Percentiles rank a stretch among this genome's conserved stretches.
Conservation (phyloP, 805 yeast genomes). For the Starmera pachycereana region DNA sequence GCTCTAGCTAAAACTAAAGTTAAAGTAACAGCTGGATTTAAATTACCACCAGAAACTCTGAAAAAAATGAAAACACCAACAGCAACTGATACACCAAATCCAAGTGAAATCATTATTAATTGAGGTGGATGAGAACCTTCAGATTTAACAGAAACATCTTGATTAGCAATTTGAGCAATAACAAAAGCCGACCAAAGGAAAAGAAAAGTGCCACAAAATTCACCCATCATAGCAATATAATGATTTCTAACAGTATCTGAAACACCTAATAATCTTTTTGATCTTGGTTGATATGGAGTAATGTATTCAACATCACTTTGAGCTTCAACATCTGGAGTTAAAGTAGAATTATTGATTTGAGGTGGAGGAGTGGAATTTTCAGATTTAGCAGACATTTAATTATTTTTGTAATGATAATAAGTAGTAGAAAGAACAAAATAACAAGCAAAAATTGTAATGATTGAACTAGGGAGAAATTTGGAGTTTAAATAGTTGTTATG, state of each 20-base stretch:
- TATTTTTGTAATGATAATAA: no score
- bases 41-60: conserved; percentile 80
- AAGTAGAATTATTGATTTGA: no score
- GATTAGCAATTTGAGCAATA: conserved; percentile 78
- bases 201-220: conserved; percentile 78
- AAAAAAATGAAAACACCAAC: conserved; percentile 58
- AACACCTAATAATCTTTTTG: conserved; percentile 26
- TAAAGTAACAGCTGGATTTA: conserved; percentile 82
- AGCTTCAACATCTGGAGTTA: conserved; percentile 26
- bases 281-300: conserved; percentile 25
- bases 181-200: conserved; percentile 75
- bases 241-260: conserved; percentile 45
- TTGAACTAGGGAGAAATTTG: no score
- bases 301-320: conserved; percentile 28
- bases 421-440: no score
- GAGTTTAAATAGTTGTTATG: no score
- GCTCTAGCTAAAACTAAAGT: conserved; percentile 65
- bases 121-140: conserved; percentile 52
- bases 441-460: no score
- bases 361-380: no score
- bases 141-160: conserved; percentile 26
- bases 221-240: conserved; percentile 61
- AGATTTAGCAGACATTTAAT: no score
- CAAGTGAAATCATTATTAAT: conserved; percentile 70
- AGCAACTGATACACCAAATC: conserved; percentile 81